Evolutionary conservation across 2,329 filamentous ascomycete genomes (phyloP).

Genomic region (Alternaria hordeiaustralica): DNA sequence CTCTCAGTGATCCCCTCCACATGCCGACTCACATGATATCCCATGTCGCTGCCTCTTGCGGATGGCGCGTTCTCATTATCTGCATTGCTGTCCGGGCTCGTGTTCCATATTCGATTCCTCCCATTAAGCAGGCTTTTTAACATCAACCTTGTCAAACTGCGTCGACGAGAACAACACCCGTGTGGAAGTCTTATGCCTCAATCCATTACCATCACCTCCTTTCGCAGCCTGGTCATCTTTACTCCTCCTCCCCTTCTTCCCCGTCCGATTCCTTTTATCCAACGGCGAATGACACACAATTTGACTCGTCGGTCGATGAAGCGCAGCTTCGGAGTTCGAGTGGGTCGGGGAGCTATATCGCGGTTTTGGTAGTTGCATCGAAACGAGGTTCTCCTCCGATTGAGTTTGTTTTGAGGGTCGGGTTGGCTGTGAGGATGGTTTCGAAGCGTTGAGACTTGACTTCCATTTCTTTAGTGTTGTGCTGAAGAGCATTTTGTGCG

Average conservation of each 20-base stretch:
- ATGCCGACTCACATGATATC: no score
- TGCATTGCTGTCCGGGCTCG: no score
- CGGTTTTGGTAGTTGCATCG: not conserved
- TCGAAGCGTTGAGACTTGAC: not conserved
- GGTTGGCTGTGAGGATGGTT: not conserved
- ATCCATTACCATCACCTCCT: not conserved
- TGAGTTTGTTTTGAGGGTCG: not conserved
- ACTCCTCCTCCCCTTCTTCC: not conserved
- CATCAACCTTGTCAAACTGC: not conserved
- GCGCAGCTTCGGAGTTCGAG: not conserved
- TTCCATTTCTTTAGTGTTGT: not conserved
- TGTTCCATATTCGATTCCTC: no score
- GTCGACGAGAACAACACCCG: not conserved
- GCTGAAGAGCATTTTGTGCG: not conserved
- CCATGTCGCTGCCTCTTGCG: no score
- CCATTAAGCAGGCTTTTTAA: not conserved
- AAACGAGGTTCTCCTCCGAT: constrained; percentile 7
- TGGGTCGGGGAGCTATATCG: not conserved
- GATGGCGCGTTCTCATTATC: no score
- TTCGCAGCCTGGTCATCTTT: not conserved
- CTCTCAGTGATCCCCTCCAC: no score
- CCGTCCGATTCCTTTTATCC: constrained; percentile 1
- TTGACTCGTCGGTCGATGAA: not conserved
- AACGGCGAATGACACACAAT: constrained; percentile 8
- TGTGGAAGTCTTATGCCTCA: not conserved